Conservation (phyloP, 2,329 filamentous ascomycete genomes). For the Didymosphaeria variabile region DNA sequence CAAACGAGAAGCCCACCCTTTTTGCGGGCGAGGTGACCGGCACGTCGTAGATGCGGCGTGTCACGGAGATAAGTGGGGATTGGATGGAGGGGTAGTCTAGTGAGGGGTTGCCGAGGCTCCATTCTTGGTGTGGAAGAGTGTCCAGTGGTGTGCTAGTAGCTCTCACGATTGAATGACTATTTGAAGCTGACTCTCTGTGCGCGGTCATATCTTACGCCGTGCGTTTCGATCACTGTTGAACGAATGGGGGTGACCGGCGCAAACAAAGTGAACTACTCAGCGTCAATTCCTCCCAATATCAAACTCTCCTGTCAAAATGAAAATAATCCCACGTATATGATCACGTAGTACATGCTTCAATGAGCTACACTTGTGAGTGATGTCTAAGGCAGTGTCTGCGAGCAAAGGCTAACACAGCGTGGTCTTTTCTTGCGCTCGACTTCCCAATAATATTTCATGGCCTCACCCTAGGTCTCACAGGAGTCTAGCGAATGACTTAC, state of each 20-base stretch:
- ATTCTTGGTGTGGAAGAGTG: background rate
- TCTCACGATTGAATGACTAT: background rate
- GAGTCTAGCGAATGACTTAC: background rate
- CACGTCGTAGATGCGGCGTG: background rate
- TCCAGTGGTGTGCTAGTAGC: background rate
- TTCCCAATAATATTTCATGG: background rate
- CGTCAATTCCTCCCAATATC: too few species aligned
- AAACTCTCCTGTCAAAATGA: too few species aligned
- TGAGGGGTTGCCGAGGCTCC: background rate
- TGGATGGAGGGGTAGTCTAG: background rate
- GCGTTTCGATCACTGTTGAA: background rate
- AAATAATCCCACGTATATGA: background rate
- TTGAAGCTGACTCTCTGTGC: background rate
- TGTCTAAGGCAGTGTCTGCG: too few species aligned
- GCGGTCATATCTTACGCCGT: background rate
- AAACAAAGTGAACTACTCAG: too few species aligned
- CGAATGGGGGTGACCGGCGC: too few species aligned
- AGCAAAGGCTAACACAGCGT: background rate
- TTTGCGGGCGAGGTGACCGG: constrained; percentile 7
- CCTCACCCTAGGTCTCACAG: background rate
- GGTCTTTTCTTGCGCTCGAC: constrained; percentile 1
- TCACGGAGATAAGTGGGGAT: constrained; percentile 2
- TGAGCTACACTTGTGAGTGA: background rate
- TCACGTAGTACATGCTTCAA: background rate
- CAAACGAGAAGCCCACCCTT: constrained; percentile 1